Evolutionary conservation across 2,329 filamentous ascomycete genomes (phyloP), one percentile per base, ranked within the genome.

Genomic region (Kalaharituber pfeilii): DNA sequence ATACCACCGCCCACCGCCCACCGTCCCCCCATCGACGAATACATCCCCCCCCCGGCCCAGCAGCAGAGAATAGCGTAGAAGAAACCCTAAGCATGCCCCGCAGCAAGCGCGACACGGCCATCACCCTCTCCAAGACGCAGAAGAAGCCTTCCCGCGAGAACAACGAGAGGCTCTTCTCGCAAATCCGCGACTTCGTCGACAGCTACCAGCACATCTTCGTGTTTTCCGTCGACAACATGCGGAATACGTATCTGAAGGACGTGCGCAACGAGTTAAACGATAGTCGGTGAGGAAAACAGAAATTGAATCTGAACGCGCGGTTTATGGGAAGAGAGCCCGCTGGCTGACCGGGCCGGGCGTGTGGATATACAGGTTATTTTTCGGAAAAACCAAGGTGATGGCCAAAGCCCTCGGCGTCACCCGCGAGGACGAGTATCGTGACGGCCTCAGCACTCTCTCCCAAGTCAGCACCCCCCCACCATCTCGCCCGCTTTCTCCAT

Each of bases 381-480:
- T 95, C 71, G 91, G 89, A 72, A 98, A 96, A 75, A 96, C 89
- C 57, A 96, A 96, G 73, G 88, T 98, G 69, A 96, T 96, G 87
- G 81, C 85, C 64, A 89, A 91, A 71, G 88, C 91, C 55, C 82
- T 98, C 25, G 91, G 91, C 66, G 77, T 78, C 60, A 81, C 75
- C 53, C 75, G 80, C 62, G 82, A 84, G 66, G 83, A 86, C 65
- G 86, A 88, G 71, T 78, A 84, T 70, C 60, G 61, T 39, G 57
- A 60, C 30, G 57, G 58, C 49, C 56, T 64, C 24, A 54, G 57
- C 33, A 27, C 53, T 15, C 84, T 86, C 62, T 78, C 84, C 45
- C 5, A 15, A n/a, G 30, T 36, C 9, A 9, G 30, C n/a, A n/a
- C n/a, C n/a, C n/a, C n/a, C n/a, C n/a, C n/a, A n/a, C n/a, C n/a